Evolutionary conservation across 139 green algal species (phyloP).

Genomic region (Micromonas pusilla): DNA sequence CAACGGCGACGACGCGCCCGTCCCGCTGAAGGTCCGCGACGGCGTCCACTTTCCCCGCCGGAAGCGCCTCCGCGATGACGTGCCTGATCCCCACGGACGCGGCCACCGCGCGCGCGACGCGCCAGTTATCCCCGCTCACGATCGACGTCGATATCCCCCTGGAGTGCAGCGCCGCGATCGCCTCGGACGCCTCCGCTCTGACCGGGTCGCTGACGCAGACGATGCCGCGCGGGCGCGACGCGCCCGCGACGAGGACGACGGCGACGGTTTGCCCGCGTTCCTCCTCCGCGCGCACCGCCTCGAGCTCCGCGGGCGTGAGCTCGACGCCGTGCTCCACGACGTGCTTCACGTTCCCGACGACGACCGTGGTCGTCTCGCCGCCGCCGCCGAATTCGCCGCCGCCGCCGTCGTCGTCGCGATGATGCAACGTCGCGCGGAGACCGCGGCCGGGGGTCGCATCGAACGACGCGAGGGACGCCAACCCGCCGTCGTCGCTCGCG

Average conservation of each 20-base stretch:
- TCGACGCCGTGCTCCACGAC: slow-evolving; percentile 32
- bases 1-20: slow-evolving; percentile 79
- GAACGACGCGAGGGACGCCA: no score
- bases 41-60: slow-evolving; percentile 24
- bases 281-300: neutral
- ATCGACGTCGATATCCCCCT: slow-evolving; percentile 44
- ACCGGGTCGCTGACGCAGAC: slow-evolving; percentile 75
- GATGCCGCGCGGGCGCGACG: slow-evolving; percentile 30
- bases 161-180: slow-evolving; percentile 56
- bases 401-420: no score
- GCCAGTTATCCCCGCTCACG: slow-evolving; percentile 80
- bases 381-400: no score
- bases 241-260: neutral
- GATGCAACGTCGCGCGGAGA: no score
- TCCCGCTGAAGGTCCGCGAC: slow-evolving; percentile 48
- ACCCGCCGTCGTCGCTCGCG: no score
- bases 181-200: slow-evolving; percentile 77
- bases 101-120: slow-evolving; percentile 62
- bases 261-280: neutral
- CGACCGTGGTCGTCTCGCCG: neutral
- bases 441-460: no score
- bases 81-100: slow-evolving; percentile 24
- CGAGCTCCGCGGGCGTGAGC: neutral
- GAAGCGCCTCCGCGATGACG: slow-evolving; percentile 56
- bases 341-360: slow-evolving; percentile 35